Percentiles rank a stretch among this genome's conserved stretches.
phyloP scores from a whole-genome alignment of 768 basidiomycete genomes.

The Pisolithus sp. region DNA sequence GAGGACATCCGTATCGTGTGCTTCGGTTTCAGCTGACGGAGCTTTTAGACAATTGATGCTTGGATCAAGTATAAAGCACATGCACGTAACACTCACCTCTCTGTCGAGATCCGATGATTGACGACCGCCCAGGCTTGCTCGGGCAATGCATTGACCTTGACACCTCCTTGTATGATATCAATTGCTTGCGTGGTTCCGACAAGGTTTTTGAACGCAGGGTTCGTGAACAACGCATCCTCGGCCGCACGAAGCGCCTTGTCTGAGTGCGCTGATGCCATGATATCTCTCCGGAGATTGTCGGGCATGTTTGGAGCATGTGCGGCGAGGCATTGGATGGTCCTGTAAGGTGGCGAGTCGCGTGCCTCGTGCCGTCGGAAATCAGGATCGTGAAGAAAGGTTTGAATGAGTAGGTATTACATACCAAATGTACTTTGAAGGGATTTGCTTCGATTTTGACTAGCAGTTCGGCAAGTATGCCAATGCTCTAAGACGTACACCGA shows the following conservation, averaged over 20 bases:
- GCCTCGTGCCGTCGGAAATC: conserved; percentile 28
- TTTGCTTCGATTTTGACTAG: conserved; percentile 65
- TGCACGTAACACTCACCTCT: conserved; percentile 35
- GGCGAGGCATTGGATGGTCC: conserved; percentile 58
- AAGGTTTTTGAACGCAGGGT: conserved; percentile 32
- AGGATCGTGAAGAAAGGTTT: background rate
- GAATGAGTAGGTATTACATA: conserved; percentile 19
- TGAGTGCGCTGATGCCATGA: conserved; percentile 34
- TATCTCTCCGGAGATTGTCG: conserved; percentile 37
- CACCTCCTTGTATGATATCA: conserved; percentile 59
- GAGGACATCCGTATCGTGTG: conserved; percentile 39
- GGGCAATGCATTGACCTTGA: conserved; percentile 76
- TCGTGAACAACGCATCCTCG: background rate
- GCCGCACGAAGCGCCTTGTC: conserved; percentile 6
- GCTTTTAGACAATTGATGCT: conserved; percentile 6
- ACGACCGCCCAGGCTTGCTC: conserved; percentile 64
- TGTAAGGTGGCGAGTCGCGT: conserved; percentile 53
- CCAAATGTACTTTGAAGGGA: conserved; percentile 49
- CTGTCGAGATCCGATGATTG: conserved; percentile 64
- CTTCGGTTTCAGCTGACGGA: conserved; percentile 39
- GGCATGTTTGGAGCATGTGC: conserved; percentile 55
- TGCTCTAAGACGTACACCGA: conserved; percentile 40
- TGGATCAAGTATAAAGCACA: background rate
- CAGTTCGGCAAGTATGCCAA: conserved; percentile 72
- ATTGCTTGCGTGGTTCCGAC: conserved; percentile 73